Conservation (phyloP, 73 alveolate species). For the Tetrahymena borealis region DNA sequence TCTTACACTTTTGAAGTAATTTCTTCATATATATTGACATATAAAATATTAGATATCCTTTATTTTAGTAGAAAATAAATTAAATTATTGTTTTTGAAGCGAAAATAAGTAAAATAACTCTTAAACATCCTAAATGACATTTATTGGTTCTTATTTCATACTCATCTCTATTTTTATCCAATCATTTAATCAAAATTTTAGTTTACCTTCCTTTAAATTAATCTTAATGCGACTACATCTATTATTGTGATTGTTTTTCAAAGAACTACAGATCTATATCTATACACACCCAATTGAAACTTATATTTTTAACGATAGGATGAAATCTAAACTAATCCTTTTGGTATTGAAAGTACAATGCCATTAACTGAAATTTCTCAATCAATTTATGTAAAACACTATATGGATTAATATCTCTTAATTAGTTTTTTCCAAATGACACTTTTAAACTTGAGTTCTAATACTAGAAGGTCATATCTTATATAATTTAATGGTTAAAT, state of each 20-base stretch:
- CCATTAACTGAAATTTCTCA: neutral
- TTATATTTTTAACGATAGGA: neutral
- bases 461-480: neutral
- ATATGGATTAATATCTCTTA: neutral
- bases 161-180: neutral
- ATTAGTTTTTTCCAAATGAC: neutral
- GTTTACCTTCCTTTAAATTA: neutral
- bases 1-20: neutral
- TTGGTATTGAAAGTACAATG: neutral
- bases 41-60: neutral
- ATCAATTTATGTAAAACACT: neutral
- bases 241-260: neutral
- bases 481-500: neutral
- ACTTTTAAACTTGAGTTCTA: neutral
- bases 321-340: neutral
- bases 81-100: too few species aligned
- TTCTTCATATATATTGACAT: neutral
- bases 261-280: neutral
- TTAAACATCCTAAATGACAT: too few species aligned
- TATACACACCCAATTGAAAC: neutral
- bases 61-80: neutral
- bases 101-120: too few species aligned
- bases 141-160: too few species aligned
- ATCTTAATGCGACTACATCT: neutral
- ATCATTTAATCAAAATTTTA: neutral